Percentiles rank a stretch among this genome's conserved stretches.
Evolutionary conservation across 2,329 filamentous ascomycete genomes (phyloP).

Genomic region (Penicillium crustosum): DNA sequence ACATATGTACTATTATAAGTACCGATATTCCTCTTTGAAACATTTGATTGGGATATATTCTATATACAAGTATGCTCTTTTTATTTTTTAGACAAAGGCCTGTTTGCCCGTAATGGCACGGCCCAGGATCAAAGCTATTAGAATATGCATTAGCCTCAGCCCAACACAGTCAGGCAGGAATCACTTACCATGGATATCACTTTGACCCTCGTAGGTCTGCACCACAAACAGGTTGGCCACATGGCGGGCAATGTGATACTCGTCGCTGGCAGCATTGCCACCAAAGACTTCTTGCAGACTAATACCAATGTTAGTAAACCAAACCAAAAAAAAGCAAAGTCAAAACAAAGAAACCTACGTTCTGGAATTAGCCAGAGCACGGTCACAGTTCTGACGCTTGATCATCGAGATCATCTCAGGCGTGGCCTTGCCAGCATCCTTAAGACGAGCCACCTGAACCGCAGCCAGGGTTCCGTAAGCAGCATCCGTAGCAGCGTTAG

Average conservation of each 20-base stretch:
- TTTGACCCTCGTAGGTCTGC: constrained; percentile 97
- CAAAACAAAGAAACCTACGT: constrained; percentile 45
- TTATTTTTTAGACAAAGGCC: constrained; percentile 64
- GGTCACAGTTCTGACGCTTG: constrained; percentile 96
- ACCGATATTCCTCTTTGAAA: background rate
- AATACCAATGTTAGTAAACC: constrained; percentile 14
- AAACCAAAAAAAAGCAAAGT: background rate
- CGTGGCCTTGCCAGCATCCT: constrained; percentile 81
- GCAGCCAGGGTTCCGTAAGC: constrained; percentile 88
- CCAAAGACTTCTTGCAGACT: constrained; percentile 93
- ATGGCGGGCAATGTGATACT: constrained; percentile 92
- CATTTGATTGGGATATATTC: constrained; percentile 2
- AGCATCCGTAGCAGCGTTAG: constrained; percentile 87
- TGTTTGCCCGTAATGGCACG: constrained; percentile 72
- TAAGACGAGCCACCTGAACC: constrained; percentile 86
- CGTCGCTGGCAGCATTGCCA: constrained; percentile 96
- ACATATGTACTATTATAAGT: background rate
- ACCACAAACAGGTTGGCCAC: constrained; percentile 96
- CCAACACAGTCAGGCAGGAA: constrained; percentile 33
- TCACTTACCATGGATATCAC: constrained; percentile 87
- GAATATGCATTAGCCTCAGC: constrained; percentile 46
- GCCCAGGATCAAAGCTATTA: constrained; percentile 64
- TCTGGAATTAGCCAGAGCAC: constrained; percentile 76
- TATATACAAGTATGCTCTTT: constrained; percentile 4
- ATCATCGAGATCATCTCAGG: constrained; percentile 98